Evolutionary conservation across 495 filamentous ascomycete species (phyloP).

Genomic region (Aspergillus baeticus): DNA sequence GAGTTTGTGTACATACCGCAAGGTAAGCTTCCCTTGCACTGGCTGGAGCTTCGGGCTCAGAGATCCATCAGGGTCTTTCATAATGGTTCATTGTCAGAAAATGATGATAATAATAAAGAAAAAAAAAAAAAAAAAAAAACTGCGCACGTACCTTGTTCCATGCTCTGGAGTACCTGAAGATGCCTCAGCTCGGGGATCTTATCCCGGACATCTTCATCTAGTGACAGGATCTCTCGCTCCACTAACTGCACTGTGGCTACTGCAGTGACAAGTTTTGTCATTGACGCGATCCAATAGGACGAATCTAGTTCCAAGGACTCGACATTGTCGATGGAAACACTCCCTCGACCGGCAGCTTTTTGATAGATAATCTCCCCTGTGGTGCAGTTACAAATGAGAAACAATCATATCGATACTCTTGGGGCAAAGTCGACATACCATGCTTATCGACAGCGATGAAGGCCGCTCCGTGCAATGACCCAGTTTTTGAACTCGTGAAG

Average conservation of each 20-base stretch:
- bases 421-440: no score
- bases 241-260: conserved; percentile 46
- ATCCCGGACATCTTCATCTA: conserved; percentile 22
- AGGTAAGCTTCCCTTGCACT: neutral
- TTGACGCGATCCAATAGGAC: conserved; percentile 20
- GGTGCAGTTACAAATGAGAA: neutral
- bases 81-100: no score
- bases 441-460: neutral
- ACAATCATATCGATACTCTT: no score
- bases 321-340: neutral
- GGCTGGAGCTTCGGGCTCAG: neutral
- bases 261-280: conserved; percentile 39
- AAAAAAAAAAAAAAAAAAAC: no score
- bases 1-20: neutral
- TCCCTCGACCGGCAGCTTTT: neutral
- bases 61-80: no score
- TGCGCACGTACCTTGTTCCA: neutral
- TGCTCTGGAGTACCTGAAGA: neutral
- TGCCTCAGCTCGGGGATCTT: neutral
- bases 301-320: neutral
- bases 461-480: neutral
- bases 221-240: conserved; percentile 33
- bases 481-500: neutral
- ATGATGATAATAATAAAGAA: no score
- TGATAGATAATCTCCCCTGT: neutral